These are phyloP conservation scores for Coprinopsis marcescibilis DNA, from an alignment of 768 basidiomycete genomes.

Conservation along the genomic window DNA sequence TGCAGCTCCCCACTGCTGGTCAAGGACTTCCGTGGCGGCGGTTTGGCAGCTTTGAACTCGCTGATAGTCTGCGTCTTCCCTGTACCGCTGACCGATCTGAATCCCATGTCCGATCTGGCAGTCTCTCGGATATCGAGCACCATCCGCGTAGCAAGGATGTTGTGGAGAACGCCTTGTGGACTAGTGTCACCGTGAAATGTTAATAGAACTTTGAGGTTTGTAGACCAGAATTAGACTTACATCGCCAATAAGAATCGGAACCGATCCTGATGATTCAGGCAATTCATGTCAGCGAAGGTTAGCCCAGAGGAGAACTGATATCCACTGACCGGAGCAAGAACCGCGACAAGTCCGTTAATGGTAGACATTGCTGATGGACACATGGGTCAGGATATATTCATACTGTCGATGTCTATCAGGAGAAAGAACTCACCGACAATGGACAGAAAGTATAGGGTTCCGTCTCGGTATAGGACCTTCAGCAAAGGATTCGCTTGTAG, in stretches of 20 bases:
- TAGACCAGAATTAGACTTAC: not conserved
- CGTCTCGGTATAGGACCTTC: not conserved
- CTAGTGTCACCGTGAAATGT: not conserved
- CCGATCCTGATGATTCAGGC: not conserved
- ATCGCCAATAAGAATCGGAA: not conserved
- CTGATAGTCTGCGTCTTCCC: too few species aligned
- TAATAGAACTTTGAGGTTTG: not conserved
- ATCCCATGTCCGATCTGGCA: slow-evolving; percentile 5
- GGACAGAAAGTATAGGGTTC: not conserved
- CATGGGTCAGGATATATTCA: too few species aligned
- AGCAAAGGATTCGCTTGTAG: not conserved
- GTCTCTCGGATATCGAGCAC: slow-evolving; percentile 10
- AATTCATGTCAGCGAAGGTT: not conserved
- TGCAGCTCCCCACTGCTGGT: too few species aligned
- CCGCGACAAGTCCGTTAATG: not conserved
- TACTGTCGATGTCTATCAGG: too few species aligned
- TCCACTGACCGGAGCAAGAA: not conserved
- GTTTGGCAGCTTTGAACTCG: too few species aligned
- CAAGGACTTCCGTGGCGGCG: too few species aligned
- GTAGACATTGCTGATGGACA: slow-evolving; percentile 2
- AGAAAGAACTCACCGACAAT: not conserved
- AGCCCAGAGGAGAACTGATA: not conserved
- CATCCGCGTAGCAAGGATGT: slow-evolving; percentile 8
- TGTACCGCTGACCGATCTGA: not conserved
- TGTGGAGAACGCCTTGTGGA: slow-evolving; percentile 8